phyloP scores from a whole-genome alignment of 306 rosid species.

The Trichosanthes truncata region DNA sequence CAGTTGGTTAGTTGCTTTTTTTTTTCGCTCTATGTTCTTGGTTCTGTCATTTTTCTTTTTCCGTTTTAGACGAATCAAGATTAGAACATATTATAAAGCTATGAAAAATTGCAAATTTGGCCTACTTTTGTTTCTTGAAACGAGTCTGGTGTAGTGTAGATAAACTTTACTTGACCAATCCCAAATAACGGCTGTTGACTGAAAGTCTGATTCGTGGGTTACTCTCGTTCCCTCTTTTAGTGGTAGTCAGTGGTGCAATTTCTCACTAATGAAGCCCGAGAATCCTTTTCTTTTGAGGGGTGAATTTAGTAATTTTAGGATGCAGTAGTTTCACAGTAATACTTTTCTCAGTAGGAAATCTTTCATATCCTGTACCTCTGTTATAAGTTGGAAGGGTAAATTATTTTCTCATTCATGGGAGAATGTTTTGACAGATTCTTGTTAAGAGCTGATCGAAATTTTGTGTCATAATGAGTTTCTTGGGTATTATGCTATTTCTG shows the following conservation, averaged over 20 bases:
- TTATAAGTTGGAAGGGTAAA: neutral
- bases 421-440: neutral
- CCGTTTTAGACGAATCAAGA: neutral
- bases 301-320: neutral
- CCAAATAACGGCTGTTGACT: neutral
- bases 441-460: neutral
- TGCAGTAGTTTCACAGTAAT: neutral
- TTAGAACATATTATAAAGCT: neutral
- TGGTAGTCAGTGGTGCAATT: neutral
- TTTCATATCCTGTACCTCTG: neutral
- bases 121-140: neutral
- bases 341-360: neutral
- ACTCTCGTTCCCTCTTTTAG: neutral
- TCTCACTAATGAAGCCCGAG: neutral
- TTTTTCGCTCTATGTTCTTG: neutral
- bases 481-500: neutral
- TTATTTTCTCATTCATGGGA: neutral
- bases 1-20: conserved; percentile 70
- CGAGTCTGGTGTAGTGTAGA: neutral
- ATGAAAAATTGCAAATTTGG: neutral
- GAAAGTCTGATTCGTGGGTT: neutral
- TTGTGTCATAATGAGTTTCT: neutral
- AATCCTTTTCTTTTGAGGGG: neutral
- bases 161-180: neutral
- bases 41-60: neutral